Evolutionary conservation across 2,329 filamentous ascomycete species (phyloP).

Genomic region (Botrytis byssoidea): DNA sequence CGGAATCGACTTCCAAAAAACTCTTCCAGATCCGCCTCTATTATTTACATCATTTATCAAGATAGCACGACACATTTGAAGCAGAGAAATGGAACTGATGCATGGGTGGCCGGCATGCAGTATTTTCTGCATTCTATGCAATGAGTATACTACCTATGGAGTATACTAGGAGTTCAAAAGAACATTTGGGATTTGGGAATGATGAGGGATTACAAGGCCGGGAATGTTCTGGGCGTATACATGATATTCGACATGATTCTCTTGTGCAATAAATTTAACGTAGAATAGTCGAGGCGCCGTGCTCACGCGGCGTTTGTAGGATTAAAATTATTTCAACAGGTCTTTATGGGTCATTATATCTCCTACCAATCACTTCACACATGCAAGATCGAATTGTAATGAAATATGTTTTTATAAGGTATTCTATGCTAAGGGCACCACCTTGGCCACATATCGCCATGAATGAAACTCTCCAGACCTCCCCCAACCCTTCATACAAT

Average conservation of each 20-base stretch:
- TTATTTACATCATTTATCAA: not conserved
- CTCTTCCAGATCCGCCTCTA: not conserved
- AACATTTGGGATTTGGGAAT: not conserved
- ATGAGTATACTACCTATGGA: not conserved
- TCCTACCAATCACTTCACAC: not conserved
- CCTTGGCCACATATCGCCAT: constrained; percentile 4
- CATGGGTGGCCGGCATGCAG: not conserved
- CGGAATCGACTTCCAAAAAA: not conserved
- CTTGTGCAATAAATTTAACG: too few relatives aligned
- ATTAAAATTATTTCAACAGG: not conserved
- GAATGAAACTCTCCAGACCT: constrained; percentile 14
- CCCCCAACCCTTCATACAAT: constrained; percentile 1
- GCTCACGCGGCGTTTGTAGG: not conserved
- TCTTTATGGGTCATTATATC: not conserved
- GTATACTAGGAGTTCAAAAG: not conserved
- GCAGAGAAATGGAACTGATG: not conserved
- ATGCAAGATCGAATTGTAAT: not conserved
- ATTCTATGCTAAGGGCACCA: constrained; percentile 25
- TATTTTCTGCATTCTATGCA: not conserved
- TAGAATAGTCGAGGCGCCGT: not conserved
- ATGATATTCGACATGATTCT: too few relatives aligned
- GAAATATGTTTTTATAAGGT: constrained; percentile 17
- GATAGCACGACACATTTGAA: not conserved
- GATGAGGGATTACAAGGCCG: not conserved
- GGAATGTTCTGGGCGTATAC: not conserved